Evolutionary conservation across 768 basidiomycete species (phyloP).

Genomic region (Boletus vermiculosoides): DNA sequence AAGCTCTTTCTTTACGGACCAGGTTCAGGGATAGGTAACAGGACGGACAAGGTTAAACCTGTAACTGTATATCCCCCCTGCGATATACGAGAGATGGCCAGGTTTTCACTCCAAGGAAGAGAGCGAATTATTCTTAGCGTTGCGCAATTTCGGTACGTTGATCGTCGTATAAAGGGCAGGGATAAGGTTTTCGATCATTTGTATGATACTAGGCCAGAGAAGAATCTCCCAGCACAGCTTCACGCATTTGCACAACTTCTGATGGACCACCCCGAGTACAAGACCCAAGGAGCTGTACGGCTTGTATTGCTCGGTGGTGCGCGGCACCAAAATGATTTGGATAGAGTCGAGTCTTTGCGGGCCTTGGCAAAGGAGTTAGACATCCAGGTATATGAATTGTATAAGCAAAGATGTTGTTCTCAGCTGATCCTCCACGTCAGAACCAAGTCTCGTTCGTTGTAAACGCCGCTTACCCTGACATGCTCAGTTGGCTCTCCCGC

Average conservation of each 20-base stretch:
- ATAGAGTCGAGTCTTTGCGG: conserved; percentile 62
- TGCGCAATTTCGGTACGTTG: conserved; percentile 83
- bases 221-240: conserved; percentile 84
- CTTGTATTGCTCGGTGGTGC: conserved; percentile 84
- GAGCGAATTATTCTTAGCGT: conserved; percentile 76
- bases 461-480: conserved; percentile 74
- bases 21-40: background rate
- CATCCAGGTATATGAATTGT: conserved; percentile 52
- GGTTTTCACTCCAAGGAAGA: conserved; percentile 52
- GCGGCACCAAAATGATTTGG: conserved; percentile 73
- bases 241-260: conserved; percentile 64
- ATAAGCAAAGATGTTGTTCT: background rate
- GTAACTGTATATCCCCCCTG: conserved; percentile 88
- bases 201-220: conserved; percentile 72
- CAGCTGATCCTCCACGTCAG: conserved; percentile 38
- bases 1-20: conserved; percentile 24
- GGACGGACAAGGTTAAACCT: conserved; percentile 6
- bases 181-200: background rate
- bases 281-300: conserved; percentile 36
- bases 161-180: background rate
- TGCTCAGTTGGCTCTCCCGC: conserved; percentile 68
- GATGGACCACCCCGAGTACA: conserved; percentile 56
- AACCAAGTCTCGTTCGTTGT: conserved; percentile 72
- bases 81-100: conserved; percentile 71
- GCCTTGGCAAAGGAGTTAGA: conserved; percentile 58